These are phyloP conservation scores for Phallus indusiatus DNA, from an alignment of 768 basidiomycete species.

Conservation along the genomic window DNA sequence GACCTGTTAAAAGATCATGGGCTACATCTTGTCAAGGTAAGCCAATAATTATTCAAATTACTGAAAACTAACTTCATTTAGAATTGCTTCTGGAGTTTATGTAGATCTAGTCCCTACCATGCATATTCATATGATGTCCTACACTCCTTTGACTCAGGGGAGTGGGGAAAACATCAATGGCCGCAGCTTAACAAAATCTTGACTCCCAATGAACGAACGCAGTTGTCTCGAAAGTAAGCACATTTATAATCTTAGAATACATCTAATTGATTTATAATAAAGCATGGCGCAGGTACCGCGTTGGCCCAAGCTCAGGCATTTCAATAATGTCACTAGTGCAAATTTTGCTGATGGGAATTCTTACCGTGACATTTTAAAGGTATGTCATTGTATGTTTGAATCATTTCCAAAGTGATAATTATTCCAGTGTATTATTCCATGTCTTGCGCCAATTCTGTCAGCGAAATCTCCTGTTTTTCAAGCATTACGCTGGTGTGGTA, in stretches of 20 bases:
- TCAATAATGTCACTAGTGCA: slow-evolving; percentile 19
- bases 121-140: slow-evolving; percentile 22
- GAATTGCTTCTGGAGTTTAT: slow-evolving; percentile 23
- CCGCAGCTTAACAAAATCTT: slow-evolving; percentile 12
- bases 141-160: slow-evolving; percentile 20
- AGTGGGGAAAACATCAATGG: slow-evolving; percentile 22
- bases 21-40: slow-evolving; percentile 18
- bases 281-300: slow-evolving; percentile 20
- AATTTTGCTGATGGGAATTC: slow-evolving; percentile 22
- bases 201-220: slow-evolving; percentile 10
- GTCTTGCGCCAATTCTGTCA: slow-evolving; percentile 21
- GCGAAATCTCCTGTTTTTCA: slow-evolving; percentile 18
- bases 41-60: not conserved
- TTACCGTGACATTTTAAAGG: slow-evolving; percentile 22
- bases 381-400: slow-evolving; percentile 2
- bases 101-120: slow-evolving; percentile 18
- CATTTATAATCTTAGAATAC: not conserved
- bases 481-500: slow-evolving; percentile 18
- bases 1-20: slow-evolving; percentile 18
- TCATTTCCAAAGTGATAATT: slow-evolving; percentile 1
- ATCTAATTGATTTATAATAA: not conserved
- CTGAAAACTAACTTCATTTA: slow-evolving; percentile 5
- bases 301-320: slow-evolving; percentile 23
- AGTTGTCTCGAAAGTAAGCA: slow-evolving; percentile 15
- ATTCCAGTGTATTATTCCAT: slow-evolving; percentile 20